Evolutionary conservation across 2,329 filamentous ascomycete genomes (phyloP), one percentile per base, ranked within the genome.

Genomic region (Orbilia ellipsospora): DNA sequence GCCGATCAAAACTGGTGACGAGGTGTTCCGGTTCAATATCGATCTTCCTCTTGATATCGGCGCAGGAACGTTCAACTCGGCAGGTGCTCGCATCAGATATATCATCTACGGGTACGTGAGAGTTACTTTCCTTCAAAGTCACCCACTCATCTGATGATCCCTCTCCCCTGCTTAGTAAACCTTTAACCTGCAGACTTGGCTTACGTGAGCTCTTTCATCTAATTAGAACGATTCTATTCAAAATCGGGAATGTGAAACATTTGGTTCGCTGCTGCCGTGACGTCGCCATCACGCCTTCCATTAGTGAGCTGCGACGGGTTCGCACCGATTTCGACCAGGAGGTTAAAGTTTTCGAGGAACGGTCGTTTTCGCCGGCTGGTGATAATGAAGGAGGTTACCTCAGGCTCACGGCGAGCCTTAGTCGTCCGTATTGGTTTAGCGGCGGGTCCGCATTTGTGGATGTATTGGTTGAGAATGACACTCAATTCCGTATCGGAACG

Each of bases 231-330:
- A 66, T 78, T 45, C 57, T 79, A 52, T 77, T 78, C 50, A 78
- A 70, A 28, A 67, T 78, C 54, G 78, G 77, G 40, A 77, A 73
- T 50, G 65, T 62, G 12, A 79, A 79, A 66, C 72, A 65, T 50
- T 69, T 79, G 45, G 69, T 77, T 54, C 78, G 78, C 26, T 79
- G 73, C 45, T 79, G 77, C 52, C 78, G 79, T 55, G 77, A 79
- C 63, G 77, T 79, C 42, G 73, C 76, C n/a, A 77, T 79, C 55
- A 78, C 79, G 36, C 78, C 78, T 67, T 79, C 50, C 69, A 78
- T 66, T 76, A 52, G n/a, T 55, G 74, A 76, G 74, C 45, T 74
- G 63, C 75, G 51, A 68, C 79, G 45, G 63, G 77, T 31, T 51
- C 75, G 20, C 42, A 77, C 16, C 61, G 73, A 31, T 68, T 63